phyloP scores from a whole-genome alignment of 2,329 filamentous ascomycete genomes.

The Thielaviopsis ethacetica region DNA sequence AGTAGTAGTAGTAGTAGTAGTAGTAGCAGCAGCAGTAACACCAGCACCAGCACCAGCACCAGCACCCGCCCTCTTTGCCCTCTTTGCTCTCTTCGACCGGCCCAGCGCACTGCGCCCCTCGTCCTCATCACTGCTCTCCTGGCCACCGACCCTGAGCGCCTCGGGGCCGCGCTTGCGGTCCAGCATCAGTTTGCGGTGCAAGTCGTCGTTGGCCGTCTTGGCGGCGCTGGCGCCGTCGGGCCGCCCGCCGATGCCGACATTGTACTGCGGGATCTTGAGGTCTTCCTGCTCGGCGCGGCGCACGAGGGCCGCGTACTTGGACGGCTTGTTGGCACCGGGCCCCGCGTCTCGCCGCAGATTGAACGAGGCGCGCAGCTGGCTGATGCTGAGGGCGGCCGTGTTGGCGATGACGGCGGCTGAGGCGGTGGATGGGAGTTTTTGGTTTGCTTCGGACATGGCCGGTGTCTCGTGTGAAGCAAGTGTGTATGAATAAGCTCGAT shows the following conservation, averaged over 20 bases:
- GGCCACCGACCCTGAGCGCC: not conserved
- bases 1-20: too few species aligned
- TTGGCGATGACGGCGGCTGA: conserved; percentile 3
- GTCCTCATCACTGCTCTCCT: conserved; percentile 10
- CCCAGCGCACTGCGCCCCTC: conserved; percentile 9
- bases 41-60: too few species aligned
- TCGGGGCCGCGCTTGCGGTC: conserved; percentile 1
- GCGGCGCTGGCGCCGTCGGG: not conserved
- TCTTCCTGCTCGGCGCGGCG: conserved; percentile 6
- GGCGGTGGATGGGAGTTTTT: not conserved
- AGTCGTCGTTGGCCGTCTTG: conserved; percentile 7
- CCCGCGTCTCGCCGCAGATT: not conserved
- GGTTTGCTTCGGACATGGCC: not conserved
- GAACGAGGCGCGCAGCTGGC: conserved; percentile 5
- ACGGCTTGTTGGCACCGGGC: not conserved
- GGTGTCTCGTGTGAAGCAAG: too few species aligned
- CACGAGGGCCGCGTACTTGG: conserved; percentile 5
- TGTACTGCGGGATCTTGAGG: conserved; percentile 7
- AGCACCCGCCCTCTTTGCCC: not conserved
- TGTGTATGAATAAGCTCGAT: not conserved
- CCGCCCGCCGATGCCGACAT: conserved; percentile 9
- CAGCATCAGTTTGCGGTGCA: conserved; percentile 10
- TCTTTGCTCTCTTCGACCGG: conserved; percentile 6
- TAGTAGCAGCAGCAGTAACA: too few species aligned
- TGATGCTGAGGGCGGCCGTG: conserved; percentile 4